Evolutionary conservation across 257 asterid species (phyloP).

Genomic region (Solanum infundibuliforme): DNA sequence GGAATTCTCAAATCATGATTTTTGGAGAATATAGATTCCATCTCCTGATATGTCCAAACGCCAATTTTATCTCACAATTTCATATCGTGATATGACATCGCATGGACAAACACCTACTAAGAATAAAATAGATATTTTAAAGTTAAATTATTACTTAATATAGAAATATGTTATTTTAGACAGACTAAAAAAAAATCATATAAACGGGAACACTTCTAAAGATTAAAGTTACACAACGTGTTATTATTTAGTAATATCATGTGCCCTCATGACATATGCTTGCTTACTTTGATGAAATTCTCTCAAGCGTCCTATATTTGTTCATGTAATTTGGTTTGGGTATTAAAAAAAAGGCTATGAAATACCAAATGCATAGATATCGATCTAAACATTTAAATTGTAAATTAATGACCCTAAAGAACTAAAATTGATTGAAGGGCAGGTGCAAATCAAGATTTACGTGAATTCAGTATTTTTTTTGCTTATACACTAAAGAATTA

Average conservation of each 20-base stretch:
- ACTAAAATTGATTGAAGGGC: background rate
- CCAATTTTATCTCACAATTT: too few relatives aligned
- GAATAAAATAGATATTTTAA: too few relatives aligned
- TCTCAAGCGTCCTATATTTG: background rate
- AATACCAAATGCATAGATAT: background rate
- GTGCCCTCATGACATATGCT: background rate
- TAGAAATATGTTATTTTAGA: fast-evolving
- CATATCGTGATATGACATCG: too few relatives aligned
- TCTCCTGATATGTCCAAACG: too few relatives aligned
- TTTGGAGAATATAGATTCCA: too few relatives aligned
- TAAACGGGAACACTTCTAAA: too few relatives aligned
- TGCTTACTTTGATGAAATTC: background rate
- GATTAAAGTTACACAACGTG: background rate
- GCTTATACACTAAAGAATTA: background rate
- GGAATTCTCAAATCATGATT: too few relatives aligned
- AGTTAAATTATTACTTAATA: fast-evolving
- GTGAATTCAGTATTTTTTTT: background rate
- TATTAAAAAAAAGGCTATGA: background rate
- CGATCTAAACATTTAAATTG: background rate
- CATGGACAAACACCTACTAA: too few relatives aligned
- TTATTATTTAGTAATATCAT: background rate
- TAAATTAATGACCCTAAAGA: background rate
- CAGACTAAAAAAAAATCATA: too few relatives aligned
- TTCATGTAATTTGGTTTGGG: background rate
- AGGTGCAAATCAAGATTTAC: fast-evolving